phyloP scores from a whole-genome alignment of 306 rosid genomes.

The Prinsepia uniflora region DNA sequence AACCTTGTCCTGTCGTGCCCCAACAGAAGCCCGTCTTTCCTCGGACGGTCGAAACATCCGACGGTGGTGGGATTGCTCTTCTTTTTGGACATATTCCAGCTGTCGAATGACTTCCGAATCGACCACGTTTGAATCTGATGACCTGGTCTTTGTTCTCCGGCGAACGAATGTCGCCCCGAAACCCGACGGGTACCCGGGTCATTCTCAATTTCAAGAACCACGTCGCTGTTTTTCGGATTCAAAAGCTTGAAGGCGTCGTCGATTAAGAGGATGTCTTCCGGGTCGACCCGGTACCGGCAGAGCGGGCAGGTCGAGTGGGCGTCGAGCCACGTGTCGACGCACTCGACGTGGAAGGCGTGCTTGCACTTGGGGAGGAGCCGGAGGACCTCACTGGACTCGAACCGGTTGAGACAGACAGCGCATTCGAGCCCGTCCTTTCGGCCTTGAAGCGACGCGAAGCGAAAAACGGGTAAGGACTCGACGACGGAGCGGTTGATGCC shows the following conservation, averaged over 20 bases:
- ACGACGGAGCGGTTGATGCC: slow-evolving; percentile 67
- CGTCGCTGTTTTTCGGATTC: slow-evolving; percentile 6
- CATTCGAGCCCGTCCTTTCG: slow-evolving; percentile 70
- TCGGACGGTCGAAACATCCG: slow-evolving; percentile 45
- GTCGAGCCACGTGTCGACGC: slow-evolving; percentile 97
- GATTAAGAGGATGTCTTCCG: slow-evolving; percentile 66
- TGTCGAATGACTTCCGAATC: slow-evolving; percentile 63
- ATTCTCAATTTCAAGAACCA: slow-evolving; percentile 26
- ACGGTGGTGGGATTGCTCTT: slow-evolving; percentile 23
- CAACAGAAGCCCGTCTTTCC: slow-evolving; percentile 66
- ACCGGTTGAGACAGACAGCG: slow-evolving; percentile 66
- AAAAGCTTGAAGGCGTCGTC: slow-evolving; percentile 26
- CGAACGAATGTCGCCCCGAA: slow-evolving; percentile 70
- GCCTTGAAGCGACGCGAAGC: slow-evolving; percentile 62
- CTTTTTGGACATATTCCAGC: slow-evolving; percentile 28
- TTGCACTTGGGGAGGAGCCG: slow-evolving; percentile 79
- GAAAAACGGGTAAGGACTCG: slow-evolving; percentile 74
- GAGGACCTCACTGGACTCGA: slow-evolving; percentile 63
- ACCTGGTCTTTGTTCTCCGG: slow-evolving; percentile 37
- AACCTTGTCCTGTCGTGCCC: slow-evolving; percentile 32
- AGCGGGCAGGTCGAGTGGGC: slow-evolving; percentile 97
- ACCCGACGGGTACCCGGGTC: slow-evolving; percentile 29
- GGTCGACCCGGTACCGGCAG: slow-evolving; percentile 80
- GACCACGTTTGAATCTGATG: slow-evolving; percentile 26
- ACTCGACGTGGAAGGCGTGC: slow-evolving; percentile 93